phyloP scores from a whole-genome alignment of 2,329 filamentous ascomycete species.

The Aspergillus novofumigatus region DNA sequence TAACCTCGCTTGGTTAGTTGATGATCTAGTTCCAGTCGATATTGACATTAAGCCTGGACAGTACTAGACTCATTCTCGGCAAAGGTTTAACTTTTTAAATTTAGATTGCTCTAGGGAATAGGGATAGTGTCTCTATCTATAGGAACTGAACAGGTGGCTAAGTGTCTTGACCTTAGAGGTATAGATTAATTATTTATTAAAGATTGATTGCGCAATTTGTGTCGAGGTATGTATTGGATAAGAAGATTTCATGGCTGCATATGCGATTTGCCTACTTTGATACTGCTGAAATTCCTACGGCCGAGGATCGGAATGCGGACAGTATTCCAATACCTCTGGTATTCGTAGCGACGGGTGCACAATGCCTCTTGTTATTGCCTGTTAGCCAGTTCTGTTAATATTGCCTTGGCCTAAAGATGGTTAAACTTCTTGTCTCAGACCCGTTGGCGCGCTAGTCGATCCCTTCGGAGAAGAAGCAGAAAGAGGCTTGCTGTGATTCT shows the following conservation, averaged over 20 bases:
- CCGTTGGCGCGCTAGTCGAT: constrained; percentile 5
- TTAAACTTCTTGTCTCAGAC: constrained; percentile 3
- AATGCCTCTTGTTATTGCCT: background rate
- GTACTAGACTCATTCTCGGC: background rate
- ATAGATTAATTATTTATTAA: background rate
- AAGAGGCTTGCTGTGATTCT: constrained; percentile 2
- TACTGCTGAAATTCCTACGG: background rate
- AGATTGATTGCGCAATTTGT: background rate
- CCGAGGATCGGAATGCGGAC: background rate
- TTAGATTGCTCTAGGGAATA: background rate
- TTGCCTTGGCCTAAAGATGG: background rate
- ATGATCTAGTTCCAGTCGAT: background rate
- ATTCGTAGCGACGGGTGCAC: background rate
- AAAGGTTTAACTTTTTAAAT: background rate
- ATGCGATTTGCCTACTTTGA: background rate
- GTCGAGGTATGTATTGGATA: background rate
- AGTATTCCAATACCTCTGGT: background rate
- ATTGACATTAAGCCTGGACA: background rate
- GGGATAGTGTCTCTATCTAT: background rate
- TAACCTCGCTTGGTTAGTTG: background rate
- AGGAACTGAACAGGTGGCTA: background rate
- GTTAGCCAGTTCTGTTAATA: background rate
- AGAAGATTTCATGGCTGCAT: background rate
- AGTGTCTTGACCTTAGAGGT: background rate
- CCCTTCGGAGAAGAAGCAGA: constrained; percentile 9